A percentile compares a stretch with the other conserved stretches of the same genome.
These are phyloP conservation scores for Diaporthe nobilis DNA, from an alignment of 2,329 filamentous ascomycete species.

Conservation along the genomic window DNA sequence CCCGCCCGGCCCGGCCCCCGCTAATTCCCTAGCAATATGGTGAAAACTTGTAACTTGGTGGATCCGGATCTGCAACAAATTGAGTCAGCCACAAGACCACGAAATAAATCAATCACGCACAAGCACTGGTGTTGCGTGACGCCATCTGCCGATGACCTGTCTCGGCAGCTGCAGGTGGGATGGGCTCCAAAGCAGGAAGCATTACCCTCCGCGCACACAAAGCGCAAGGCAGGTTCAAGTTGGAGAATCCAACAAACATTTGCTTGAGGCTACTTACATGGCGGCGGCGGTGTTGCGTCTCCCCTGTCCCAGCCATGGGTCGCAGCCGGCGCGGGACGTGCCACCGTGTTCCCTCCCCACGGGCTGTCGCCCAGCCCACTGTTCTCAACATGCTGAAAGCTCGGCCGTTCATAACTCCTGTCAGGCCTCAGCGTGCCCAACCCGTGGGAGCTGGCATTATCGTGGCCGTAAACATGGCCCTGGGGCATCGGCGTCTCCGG, in stretches of 20 bases:
- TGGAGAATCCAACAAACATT: too few species aligned
- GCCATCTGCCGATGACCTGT: neutral
- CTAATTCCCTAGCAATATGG: neutral
- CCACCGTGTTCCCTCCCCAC: neutral
- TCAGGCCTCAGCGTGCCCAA: neutral
- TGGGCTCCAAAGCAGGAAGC: neutral
- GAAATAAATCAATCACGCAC: neutral
- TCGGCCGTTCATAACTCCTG: neutral
- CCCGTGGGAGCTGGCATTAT: neutral
- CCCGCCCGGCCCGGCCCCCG: too few species aligned
- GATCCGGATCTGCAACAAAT: neutral
- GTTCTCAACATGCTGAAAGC: neutral
- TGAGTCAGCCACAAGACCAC: neutral
- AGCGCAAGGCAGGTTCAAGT: too few species aligned
- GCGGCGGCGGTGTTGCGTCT: neutral
- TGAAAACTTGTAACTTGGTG: neutral
- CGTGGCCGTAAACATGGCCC: neutral
- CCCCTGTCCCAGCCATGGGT: accelerated
- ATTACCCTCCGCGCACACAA: neutral
- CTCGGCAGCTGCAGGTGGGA: neutral
- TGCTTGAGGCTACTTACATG: neutral
- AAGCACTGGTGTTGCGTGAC: neutral
- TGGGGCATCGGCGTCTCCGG: too few species aligned
- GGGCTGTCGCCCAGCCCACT: too few species aligned
- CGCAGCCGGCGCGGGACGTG: neutral